Base-by-base conservation (phyloP, 192 early-diverging fungal genomes). In the Podila minutissima region DNA sequence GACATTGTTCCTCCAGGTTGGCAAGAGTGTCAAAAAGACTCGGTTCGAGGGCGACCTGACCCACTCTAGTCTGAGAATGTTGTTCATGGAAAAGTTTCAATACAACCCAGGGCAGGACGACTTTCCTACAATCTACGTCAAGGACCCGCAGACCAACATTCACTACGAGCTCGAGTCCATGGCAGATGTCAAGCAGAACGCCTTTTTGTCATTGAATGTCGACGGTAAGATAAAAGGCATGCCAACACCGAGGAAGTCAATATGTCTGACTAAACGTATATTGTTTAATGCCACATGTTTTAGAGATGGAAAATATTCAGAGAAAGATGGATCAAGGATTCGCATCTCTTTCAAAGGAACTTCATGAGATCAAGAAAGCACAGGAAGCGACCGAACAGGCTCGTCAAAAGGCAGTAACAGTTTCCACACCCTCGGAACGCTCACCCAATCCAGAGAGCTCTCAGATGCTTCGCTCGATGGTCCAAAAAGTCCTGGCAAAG, bases 61-160 rank as follows among this genome's bases (percentile, higher is more conserved):
- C 37, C 82, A 88, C 24, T 85, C 91, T 9, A 83, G 86, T 0
- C 74, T 94, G n/a, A 73, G 86, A 57, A 91, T 92, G 83, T 63
- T 94, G 49, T 94, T 94, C 74, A 91, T 93, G 64, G 93, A 94
- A 62, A 91, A 91, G 62, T 94, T 92, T 62, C 83, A 82, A 57
- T 89, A 86, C 64, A 88, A 87, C 55, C 79, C 92, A 35, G 88
- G 87, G 11, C 87, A 92, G 66, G 75, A 90, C 12, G 85, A 89
- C 51, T 87, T 94, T 60, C 92, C 93, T 0, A 83, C 83, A 26
- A 90, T 94, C 12, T 94, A 94, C 64, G 89, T 94, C 50, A 86
- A 85, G 28, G 91, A 94, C 64, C 71, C 86, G 0, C 66, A 78
- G 20, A 59, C 82, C 0, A 82, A 82, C 20, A 82, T 93, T 33